Conservation (phyloP, 139 green algal genomes). For the Tetraselmis striata region DNA sequence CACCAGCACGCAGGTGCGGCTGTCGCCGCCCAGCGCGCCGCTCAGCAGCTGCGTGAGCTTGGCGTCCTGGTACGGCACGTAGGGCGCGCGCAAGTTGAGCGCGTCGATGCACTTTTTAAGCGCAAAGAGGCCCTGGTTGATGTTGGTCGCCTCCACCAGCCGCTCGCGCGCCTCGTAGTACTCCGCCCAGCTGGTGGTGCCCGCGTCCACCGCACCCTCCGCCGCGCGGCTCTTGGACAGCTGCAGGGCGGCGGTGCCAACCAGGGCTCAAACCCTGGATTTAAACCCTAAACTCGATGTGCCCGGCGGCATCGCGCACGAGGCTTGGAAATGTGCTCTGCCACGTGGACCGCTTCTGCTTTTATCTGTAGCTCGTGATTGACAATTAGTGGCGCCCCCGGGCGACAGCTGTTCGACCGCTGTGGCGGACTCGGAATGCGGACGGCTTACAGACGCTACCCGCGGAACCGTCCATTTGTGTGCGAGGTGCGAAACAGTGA, state of each 20-base stretch:
- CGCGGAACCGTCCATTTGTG: no score
- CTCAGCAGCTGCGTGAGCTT: constrained; percentile 18
- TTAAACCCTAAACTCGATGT: no score
- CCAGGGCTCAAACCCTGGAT: background rate
- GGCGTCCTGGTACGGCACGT: constrained; percentile 26
- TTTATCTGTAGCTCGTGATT: no score
- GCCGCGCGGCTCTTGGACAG: constrained; percentile 18
- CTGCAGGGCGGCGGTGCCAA: background rate
- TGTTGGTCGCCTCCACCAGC: constrained; percentile 18
- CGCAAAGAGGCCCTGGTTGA: constrained; percentile 20
- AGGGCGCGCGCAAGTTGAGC: constrained; percentile 10
- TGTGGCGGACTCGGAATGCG: no score
- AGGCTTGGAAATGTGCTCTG: no score
- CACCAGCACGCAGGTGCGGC: constrained; percentile 13
- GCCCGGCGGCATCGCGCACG: no score
- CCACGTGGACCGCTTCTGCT: no score
- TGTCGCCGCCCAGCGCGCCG: constrained; percentile 4
- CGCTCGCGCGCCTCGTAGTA: constrained; percentile 19
- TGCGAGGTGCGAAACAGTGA: no score
- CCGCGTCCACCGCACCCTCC: background rate
- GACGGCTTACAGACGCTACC: no score
- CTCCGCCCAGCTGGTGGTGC: constrained; percentile 13
- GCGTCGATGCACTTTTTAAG: constrained; percentile 28
- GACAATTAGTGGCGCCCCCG: no score
- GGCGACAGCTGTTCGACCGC: no score